Evolutionary conservation across 768 basidiomycete genomes (phyloP).

Genomic region (Lyophyllum atratum): DNA sequence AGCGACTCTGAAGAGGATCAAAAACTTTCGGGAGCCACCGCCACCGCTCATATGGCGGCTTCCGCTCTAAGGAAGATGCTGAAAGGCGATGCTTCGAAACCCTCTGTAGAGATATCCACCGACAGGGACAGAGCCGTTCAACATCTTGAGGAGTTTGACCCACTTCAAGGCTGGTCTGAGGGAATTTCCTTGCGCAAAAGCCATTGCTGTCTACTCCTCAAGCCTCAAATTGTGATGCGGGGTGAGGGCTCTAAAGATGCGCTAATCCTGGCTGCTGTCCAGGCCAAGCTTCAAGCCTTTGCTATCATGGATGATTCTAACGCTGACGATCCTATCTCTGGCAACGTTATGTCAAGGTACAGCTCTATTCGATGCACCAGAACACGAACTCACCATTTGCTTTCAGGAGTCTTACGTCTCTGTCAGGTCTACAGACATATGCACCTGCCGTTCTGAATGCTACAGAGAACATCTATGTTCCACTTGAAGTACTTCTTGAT

Average conservation of each 20-base stretch:
- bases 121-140: slow-evolving; percentile 25
- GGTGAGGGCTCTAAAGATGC: slow-evolving; percentile 57
- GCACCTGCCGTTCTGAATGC: slow-evolving; percentile 55
- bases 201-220: slow-evolving; percentile 84
- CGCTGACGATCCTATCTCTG: slow-evolving; percentile 80
- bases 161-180: slow-evolving; percentile 72
- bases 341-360: slow-evolving; percentile 84
- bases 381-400: not conserved
- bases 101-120: slow-evolving; percentile 41
- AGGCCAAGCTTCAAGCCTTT: slow-evolving; percentile 77
- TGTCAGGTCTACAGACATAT: slow-evolving; percentile 87
- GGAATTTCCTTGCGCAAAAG: slow-evolving; percentile 69
- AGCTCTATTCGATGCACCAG: slow-evolving; percentile 9
- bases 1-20: slow-evolving; percentile 24
- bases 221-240: slow-evolving; percentile 85
- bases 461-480: slow-evolving; percentile 62
- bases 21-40: slow-evolving; percentile 33
- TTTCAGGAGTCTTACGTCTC: slow-evolving; percentile 70
- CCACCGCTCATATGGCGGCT: slow-evolving; percentile 68
- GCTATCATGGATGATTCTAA: slow-evolving; percentile 80
- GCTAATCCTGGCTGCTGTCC: slow-evolving; percentile 76
- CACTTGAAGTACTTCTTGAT: slow-evolving; percentile 91
- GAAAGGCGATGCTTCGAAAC: slow-evolving; percentile 50
- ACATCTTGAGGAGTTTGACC: slow-evolving; percentile 45
- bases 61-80: slow-evolving; percentile 66